Percentiles rank a stretch among this genome's conserved stretches.
phyloP scores from a whole-genome alignment of 306 rosid genomes.

The Gleditsia sinensis region DNA sequence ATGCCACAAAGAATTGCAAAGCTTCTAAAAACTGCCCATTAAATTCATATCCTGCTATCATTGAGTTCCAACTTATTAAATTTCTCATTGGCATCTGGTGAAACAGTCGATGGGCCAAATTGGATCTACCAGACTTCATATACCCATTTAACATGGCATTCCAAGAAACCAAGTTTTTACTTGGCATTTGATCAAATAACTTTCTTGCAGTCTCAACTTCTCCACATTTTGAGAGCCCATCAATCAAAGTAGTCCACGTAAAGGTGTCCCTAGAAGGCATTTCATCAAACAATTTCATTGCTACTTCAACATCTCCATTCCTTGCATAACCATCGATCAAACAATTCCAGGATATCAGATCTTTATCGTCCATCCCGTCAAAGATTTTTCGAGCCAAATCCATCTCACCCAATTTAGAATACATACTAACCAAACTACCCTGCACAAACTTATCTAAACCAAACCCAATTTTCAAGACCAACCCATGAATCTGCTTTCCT shows the following conservation, averaged over 20 bases:
- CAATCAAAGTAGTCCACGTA: conserved; percentile 58
- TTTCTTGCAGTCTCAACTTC: conserved; percentile 49
- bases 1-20: conserved; percentile 38
- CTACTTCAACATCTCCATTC: conserved; percentile 47
- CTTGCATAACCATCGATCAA: conserved; percentile 58
- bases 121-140: conserved; percentile 49
- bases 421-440: conserved; percentile 62
- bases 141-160: conserved; percentile 65
- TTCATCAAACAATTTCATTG: conserved; percentile 49
- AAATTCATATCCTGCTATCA: conserved; percentile 57
- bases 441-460: conserved; percentile 55
- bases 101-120: conserved; percentile 49
- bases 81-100: conserved; percentile 44
- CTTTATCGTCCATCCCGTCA: conserved; percentile 47
- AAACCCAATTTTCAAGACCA: conserved; percentile 51
- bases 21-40: conserved; percentile 51
- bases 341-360: conserved; percentile 55
- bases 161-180: conserved; percentile 53
- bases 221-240: conserved; percentile 58
- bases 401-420: conserved; percentile 59
- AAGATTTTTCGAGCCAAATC: conserved; percentile 48
- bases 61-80: conserved; percentile 56
- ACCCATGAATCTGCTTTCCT: conserved; percentile 61
- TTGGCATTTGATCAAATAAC: conserved; percentile 57
- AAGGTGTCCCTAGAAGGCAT: conserved; percentile 54